Base-by-base conservation (phyloP, 1,284 basidiomycete species). In the Fistulinella cinereoalba region DNA sequence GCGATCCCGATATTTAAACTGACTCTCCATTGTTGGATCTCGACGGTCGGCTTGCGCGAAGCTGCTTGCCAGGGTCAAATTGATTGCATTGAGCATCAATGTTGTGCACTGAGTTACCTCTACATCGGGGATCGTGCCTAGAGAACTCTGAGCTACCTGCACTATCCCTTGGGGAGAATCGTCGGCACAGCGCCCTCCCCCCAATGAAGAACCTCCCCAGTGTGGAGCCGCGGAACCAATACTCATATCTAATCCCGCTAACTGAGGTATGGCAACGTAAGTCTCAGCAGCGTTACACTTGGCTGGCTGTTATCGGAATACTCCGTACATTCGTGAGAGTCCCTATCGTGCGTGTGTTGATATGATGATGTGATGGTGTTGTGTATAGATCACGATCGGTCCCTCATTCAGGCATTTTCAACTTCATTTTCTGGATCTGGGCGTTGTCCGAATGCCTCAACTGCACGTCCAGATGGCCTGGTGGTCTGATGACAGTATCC, bases 251-350 rank as follows among this genome's bases (percentile, higher is more conserved):
- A 54, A 54, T 66, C 25, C 44, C 46, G 29, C 37, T 25, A 21
- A 32, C 32, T 51, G 64, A 55, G 53, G 55, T 55, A 46, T 57
- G 44, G 50, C 47, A 49, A 59, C 51, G 43, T 46, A 52, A 58
- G 50, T 58, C 53, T 62, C 55, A 62, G 49, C 48, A 51, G 40
- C 25, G 38, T 38, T 55, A 47, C n/a, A 41, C 53, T 47, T 46
- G 45, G 52, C n/a, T 57, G 42, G 41, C 47, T 49, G 60, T 37
- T 54, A 41, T 56, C 54, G 60, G 49, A 48, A 46, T 32, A 37
- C 42, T 53, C 51, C 61, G 58, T 56, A 47, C 46, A 33, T 57
- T 23, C 62, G 61, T 67, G 63, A 58, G 60, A 67, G 47, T 22
- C 23, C 44, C 49, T n/a, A 55, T 43, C 43, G 25, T 44, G 37